These are phyloP conservation scores for Micractinium conductrix DNA, from an alignment of 139 green algal species.

Conservation along the genomic window DNA sequence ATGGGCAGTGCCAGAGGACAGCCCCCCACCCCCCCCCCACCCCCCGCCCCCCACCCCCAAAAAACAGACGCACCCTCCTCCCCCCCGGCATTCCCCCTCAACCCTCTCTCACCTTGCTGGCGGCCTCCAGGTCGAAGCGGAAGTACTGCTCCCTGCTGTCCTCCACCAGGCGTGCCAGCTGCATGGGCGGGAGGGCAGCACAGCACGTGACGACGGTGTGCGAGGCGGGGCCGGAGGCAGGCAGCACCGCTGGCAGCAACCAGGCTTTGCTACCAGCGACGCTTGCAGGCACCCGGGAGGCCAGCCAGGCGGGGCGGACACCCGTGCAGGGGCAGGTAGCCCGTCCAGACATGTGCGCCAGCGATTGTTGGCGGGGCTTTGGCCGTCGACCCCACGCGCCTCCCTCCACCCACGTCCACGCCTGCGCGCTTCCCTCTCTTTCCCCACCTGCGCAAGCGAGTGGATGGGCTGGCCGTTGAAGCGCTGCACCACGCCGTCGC, in stretches of 20 bases:
- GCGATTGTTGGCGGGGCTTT: background rate
- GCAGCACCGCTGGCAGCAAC: background rate
- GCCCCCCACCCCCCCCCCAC: too few species aligned
- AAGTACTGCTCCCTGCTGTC: conserved; percentile 56
- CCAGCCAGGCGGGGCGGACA: background rate
- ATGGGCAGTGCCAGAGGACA: background rate
- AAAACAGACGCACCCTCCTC: background rate
- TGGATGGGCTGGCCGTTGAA: conserved; percentile 80
- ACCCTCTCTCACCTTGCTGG: conserved; percentile 51
- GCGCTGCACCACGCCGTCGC: conserved; percentile 8
- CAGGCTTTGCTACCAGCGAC: too few species aligned
- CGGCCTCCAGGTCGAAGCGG: conserved; percentile 77
- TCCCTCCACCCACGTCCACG: background rate
- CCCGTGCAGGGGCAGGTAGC: background rate
- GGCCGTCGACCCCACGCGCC: background rate
- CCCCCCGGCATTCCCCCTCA: background rate
- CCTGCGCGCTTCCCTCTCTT: too few species aligned
- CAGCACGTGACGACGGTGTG: background rate
- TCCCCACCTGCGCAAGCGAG: conserved; percentile 64
- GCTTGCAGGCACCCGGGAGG: too few species aligned
- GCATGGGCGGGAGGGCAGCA: background rate
- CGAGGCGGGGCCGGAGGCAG: too few species aligned
- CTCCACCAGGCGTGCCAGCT: conserved; percentile 75
- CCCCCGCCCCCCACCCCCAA: too few species aligned
- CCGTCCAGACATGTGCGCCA: background rate